Percentiles rank a stretch among this genome's conserved stretches.
Evolutionary conservation across 768 basidiomycete genomes (phyloP).

Genomic region (Trametes elegans): DNA sequence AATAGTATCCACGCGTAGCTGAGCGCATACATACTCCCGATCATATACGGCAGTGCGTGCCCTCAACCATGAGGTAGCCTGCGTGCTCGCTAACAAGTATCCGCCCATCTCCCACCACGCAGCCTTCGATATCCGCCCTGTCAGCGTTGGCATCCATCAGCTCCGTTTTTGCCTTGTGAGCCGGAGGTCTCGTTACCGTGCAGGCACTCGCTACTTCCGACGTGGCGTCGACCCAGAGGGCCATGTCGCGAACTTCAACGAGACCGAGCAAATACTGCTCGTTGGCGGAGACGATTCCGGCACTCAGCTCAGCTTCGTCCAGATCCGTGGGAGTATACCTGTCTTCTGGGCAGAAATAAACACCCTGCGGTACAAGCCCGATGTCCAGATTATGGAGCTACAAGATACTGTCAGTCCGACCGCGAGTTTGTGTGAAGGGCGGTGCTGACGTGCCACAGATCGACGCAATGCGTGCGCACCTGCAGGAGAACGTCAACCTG

Average conservation of each 20-base stretch:
- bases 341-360: conserved; percentile 97
- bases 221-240: conserved; percentile 89
- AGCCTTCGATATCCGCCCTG: conserved; percentile 86
- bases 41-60: conserved; percentile 90
- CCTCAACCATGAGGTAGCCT: neutral
- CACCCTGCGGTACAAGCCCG: conserved; percentile 93
- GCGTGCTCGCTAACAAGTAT: neutral
- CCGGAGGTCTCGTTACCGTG: conserved; percentile 89
- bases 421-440: neutral
- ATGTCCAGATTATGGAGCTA: conserved; percentile 93
- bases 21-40: conserved; percentile 84
- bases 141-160: conserved; percentile 72
- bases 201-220: conserved; percentile 96
- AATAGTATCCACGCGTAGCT: conserved; percentile 49
- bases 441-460: conserved; percentile 42
- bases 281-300: conserved; percentile 56
- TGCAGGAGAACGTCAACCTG: conserved; percentile 63
- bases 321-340: conserved; percentile 91
- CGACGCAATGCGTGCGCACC: conserved; percentile 68
- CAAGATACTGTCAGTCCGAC: conserved; percentile 66
- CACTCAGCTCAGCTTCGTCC: conserved; percentile 80
- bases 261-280: conserved; percentile 92
- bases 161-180: conserved; percentile 88
- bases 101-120: neutral
- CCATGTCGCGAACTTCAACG: conserved; percentile 95